Base-by-base conservation (phyloP, 2,329 filamentous ascomycete genomes). In the Teratosphaeria viscida region DNA sequence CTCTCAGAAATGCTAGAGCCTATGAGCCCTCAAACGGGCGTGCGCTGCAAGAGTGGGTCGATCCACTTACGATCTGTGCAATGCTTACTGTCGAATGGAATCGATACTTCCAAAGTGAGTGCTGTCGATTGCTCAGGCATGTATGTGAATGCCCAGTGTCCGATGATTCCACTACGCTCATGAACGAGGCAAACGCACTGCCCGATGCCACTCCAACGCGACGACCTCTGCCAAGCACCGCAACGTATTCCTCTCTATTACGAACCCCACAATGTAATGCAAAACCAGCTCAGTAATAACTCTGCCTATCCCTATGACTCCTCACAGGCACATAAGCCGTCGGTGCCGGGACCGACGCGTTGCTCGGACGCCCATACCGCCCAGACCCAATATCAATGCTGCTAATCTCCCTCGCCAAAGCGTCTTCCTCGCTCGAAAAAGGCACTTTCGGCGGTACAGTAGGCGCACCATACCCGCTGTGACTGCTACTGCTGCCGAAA, bases 361-460 rank as follows among this genome's bases (percentile, higher is more conserved):
- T 56, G 23, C 26, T 29, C 56, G 53, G 35, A 53, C 56, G 27
- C n/a, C 57, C 37, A 53, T 58, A 34, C 16, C 34, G 27, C 11
- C 49, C 47, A 54, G 43, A 32, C 47, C 53, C 53, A 37, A 54
- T 54, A 32, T 34, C 77, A 62, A 79, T 78, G 63, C 71, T 74
- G 62, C 73, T 84, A 79, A 92, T 82, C 74, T 92, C 88, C 63
- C 89, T 79, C 73, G 87, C 81, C 57, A 92, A 74, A 23, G 86
- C 83, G 79, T 78, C 63, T 82, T 77, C 59, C 65, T 66, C 72
- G 69, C 26, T 55, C 56, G 60, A 34, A 32, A 87, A 72, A 1
- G 86, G 85, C 8, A 89, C 76, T 73, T 90, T 90, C n/a, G 85
- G 85, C 3, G 87, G 87, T 55, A 89, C 80, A 0, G 85, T 83